A percentile compares a stretch with the other conserved stretches of the same genome.
These are phyloP conservation scores for Heimioporus sp. DNA, from an alignment of 768 basidiomycete species.

Conservation along the genomic window DNA sequence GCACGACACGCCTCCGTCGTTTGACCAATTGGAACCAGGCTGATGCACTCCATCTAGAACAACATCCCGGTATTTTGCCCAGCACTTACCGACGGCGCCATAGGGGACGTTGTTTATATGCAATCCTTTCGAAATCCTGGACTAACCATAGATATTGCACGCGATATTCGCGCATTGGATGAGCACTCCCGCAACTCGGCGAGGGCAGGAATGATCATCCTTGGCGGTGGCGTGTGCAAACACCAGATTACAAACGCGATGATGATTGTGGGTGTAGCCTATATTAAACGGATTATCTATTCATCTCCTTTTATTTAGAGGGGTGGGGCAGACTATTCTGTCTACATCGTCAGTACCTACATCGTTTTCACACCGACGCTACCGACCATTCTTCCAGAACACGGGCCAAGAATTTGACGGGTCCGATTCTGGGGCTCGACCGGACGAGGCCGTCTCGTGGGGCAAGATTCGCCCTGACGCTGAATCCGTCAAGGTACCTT, in stretches of 20 bases:
- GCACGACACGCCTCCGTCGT: conserved; percentile 28
- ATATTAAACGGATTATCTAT: conserved; percentile 1
- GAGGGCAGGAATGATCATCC: conserved; percentile 98
- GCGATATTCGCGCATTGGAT: conserved; percentile 89
- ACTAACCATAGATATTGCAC: conserved; percentile 88
- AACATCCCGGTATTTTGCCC: conserved; percentile 99
- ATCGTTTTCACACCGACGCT: background rate
- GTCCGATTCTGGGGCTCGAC: conserved; percentile 93
- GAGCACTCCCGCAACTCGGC: conserved; percentile 83
- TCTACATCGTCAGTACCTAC: conserved; percentile 72
- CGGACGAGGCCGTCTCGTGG: conserved; percentile 98
- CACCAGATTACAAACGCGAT: conserved; percentile 99
- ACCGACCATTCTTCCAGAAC: conserved; percentile 52
- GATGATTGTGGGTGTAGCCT: conserved; percentile 71
- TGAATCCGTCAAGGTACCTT: conserved; percentile 73
- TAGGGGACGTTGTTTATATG: conserved; percentile 99
- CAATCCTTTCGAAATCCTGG: conserved; percentile 90
- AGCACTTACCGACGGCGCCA: conserved; percentile 94
- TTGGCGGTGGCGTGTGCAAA: conserved; percentile 98
- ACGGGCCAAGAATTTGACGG: conserved; percentile 99
- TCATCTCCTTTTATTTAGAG: conserved; percentile 50
- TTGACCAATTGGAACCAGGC: conserved; percentile 12
- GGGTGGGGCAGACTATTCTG: conserved; percentile 96
- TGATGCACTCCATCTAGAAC: conserved; percentile 61
- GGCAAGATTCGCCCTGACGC: conserved; percentile 91